Conservation (phyloP, 2,329 filamentous ascomycete species). For the Clonostachys solani region DNA sequence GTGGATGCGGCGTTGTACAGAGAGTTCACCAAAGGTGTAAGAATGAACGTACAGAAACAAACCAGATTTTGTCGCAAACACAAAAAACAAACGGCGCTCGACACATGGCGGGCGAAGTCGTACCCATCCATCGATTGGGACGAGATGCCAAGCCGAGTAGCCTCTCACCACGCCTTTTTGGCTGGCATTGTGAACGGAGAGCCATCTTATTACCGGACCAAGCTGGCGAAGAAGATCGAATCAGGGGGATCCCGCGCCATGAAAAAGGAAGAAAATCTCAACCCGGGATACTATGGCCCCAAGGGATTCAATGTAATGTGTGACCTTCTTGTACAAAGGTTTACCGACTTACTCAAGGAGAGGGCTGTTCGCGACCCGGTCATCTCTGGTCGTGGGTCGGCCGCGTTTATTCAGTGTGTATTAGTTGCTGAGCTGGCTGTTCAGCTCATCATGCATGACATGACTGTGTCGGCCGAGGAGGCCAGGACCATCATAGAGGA, state of each 20-base stretch:
- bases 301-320: constrained; percentile 70
- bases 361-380: constrained; percentile 60
- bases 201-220: constrained; percentile 56
- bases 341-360: constrained; percentile 56
- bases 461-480: constrained; percentile 27
- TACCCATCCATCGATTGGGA: constrained; percentile 74
- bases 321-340: constrained; percentile 58
- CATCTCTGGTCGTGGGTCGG: constrained; percentile 62
- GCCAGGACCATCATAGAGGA: constrained; percentile 57
- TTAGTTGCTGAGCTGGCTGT: constrained; percentile 69
- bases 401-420: constrained; percentile 68
- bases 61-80: constrained; percentile 61
- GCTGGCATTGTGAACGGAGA: constrained; percentile 53
- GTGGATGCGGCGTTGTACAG: constrained; percentile 54
- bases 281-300: constrained; percentile 80
- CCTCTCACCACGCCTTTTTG: constrained; percentile 49
- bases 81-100: constrained; percentile 47
- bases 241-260: constrained; percentile 56
- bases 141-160: constrained; percentile 53
- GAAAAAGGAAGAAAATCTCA: constrained; percentile 53
- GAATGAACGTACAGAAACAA: constrained; percentile 54
- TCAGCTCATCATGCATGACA: constrained; percentile 52
- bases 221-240: constrained; percentile 50
- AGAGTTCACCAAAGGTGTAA: constrained; percentile 39
- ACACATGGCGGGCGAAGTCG: constrained; percentile 40